Evolutionary conservation across 305 asterid genomes (phyloP).

Genomic region (Striga hermonthica): DNA sequence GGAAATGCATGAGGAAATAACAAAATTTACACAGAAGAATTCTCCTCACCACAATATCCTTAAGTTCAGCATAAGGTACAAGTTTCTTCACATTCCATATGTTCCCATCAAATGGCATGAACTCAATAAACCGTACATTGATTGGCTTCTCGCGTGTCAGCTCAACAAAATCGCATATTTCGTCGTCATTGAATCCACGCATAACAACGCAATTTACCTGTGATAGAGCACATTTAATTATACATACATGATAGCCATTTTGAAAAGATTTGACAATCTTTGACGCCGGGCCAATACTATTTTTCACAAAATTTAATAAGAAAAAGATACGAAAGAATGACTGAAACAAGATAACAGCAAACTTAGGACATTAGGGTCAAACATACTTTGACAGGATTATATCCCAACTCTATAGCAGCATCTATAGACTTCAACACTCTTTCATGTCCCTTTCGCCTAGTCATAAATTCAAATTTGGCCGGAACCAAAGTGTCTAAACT

Average conservation of each 20-base stretch:
- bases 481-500: slow-evolving; percentile 94
- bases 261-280: not conserved
- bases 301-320: not conserved
- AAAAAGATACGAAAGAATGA: slow-evolving; percentile 6
- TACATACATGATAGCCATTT: not conserved
- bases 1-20: slow-evolving; percentile 25
- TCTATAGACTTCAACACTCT: slow-evolving; percentile 82
- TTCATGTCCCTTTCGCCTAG: slow-evolving; percentile 89
- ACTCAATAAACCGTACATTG: slow-evolving; percentile 90
- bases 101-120: slow-evolving; percentile 98
- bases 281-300: not conserved
- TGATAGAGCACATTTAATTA: slow-evolving; percentile 26
- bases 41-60: slow-evolving; percentile 91
- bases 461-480: slow-evolving; percentile 89
- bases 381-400: slow-evolving; percentile 84
- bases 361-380: not conserved
- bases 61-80: slow-evolving; percentile 85
- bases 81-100: slow-evolving; percentile 98
- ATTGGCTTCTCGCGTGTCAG: slow-evolving; percentile 88
- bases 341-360: slow-evolving; percentile 12
- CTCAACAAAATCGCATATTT: slow-evolving; percentile 82
- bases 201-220: slow-evolving; percentile 92
- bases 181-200: slow-evolving; percentile 97
- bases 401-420: slow-evolving; percentile 74
- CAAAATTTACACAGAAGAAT: slow-evolving; percentile 28